Evolutionary conservation across 176 grass and related monocot genomes (phyloP), one percentile per base, ranked within the genome.

Genomic region (Pontederia crassipes): DNA sequence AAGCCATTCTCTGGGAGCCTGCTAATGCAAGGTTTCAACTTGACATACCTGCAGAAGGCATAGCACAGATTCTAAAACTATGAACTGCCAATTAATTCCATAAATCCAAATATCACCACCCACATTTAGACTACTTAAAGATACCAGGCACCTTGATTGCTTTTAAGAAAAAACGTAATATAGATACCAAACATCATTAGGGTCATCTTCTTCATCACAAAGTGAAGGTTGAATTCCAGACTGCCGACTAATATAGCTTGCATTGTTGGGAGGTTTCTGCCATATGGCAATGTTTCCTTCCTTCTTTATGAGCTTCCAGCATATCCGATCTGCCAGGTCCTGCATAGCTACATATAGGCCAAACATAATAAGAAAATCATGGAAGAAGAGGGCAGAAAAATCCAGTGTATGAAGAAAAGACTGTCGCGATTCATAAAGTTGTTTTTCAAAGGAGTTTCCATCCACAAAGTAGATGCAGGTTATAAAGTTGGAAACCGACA

Each of bases 251-350:
- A 80, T 77, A 72, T 88, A 95, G 71, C 84, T 88, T 27, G 75
- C 60, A 48, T 80, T 95, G 73, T 95, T 85, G 62, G 82, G 46
- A 77, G 89, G 84, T 47, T 95, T 95, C 75, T 61, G 88, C 89
- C 89, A 95, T 72, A 95, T 82, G 71, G 89, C 85, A 82, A 95
- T 71, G 64, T 88, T 88, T 75, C 89, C 89, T 49, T 95, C 89
- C 79, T 95, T 95, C 75, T 88, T 95, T 66, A 95, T 78, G 77
- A 95, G 78, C 69, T 88, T 81, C 89, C 89, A 95, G 77, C 84
- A 88, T 48, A 40, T 40, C 2, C 32, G 32, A 40, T 40, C 32
- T 40, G 32, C 32, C 32, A 40, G 6, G 32, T 40, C 32, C 32
- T 40, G 2, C 32, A 40, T 40, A 40, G 32, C 32, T 40, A 40